phyloP scores from a whole-genome alignment of 139 green algal genomes.

The Tetraselmis chui region DNA sequence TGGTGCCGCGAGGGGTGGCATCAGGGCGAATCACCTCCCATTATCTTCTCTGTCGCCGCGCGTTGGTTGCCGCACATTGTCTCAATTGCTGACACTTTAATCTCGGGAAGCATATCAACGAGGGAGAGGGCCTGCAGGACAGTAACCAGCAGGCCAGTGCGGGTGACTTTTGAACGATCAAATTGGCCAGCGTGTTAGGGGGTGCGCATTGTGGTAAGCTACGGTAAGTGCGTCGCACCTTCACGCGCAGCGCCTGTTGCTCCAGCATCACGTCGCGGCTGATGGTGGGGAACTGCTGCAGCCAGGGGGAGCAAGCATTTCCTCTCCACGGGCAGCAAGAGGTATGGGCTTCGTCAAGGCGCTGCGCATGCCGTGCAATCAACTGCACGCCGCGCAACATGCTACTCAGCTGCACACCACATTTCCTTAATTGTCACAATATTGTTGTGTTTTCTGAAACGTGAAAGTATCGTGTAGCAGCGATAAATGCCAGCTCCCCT shows the following conservation, averaged over 20 bases:
- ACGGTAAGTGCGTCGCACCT: too few relatives aligned
- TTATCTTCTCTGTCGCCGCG: neutral
- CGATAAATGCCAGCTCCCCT: too few relatives aligned
- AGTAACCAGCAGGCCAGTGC: too few relatives aligned
- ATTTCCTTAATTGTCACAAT: too few relatives aligned
- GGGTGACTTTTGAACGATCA: too few relatives aligned
- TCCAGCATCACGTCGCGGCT: neutral
- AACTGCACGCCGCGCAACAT: too few relatives aligned
- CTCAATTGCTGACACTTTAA: neutral
- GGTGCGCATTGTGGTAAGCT: too few relatives aligned
- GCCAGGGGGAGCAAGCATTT: slow-evolving; percentile 22
- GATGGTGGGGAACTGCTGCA: slow-evolving; percentile 46
- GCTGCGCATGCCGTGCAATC: neutral
- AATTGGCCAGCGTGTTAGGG: too few relatives aligned
- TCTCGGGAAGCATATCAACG: neutral
- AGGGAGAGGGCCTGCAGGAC: neutral
- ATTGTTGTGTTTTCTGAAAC: too few relatives aligned
- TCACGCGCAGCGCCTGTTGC: neutral
- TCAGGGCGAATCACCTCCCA: neutral
- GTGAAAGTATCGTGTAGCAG: too few relatives aligned
- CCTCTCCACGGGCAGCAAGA: slow-evolving; percentile 47
- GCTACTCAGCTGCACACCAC: too few relatives aligned
- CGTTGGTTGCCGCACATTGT: neutral
- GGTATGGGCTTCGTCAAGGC: slow-evolving; percentile 35
- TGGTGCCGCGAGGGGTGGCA: too few relatives aligned